phyloP scores from a whole-genome alignment of 768 basidiomycete genomes.

The Mycena olivaceomarginata region DNA sequence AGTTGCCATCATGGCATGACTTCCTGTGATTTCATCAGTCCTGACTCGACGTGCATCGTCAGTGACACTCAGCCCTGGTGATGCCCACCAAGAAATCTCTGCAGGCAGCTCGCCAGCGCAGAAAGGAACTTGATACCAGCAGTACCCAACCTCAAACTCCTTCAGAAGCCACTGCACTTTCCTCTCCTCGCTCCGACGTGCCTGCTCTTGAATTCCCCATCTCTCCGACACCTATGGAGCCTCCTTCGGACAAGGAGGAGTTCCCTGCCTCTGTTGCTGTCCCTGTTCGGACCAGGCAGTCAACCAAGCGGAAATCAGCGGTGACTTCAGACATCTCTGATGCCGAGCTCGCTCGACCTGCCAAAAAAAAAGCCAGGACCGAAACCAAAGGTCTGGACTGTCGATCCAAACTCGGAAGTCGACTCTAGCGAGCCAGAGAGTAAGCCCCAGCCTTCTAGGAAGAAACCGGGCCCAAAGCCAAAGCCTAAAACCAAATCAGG shows the following conservation, averaged over 20 bases:
- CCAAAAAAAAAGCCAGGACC: background rate
- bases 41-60: background rate
- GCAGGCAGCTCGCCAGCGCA: background rate
- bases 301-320: conserved; percentile 20
- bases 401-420: no score
- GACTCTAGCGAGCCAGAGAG: background rate
- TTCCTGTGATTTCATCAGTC: background rate
- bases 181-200: background rate
- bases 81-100: conserved; percentile 14
- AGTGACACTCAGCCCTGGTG: conserved; percentile 15
- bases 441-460: background rate
- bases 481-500: background rate
- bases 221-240: background rate
- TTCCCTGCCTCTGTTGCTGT: background rate
- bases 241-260: background rate
- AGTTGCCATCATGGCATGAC: background rate
- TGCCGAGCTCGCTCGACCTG: background rate
- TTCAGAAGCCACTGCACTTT: conserved; percentile 15
- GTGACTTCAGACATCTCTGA: conserved; percentile 29
- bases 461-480: background rate
- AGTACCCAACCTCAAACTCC: conserved; percentile 25
- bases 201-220: conserved; percentile 5
- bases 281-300: conserved; percentile 4
- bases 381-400: background rate
- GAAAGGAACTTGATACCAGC: background rate